Evolutionary conservation across 345 rosid genomes (phyloP), one percentile per base, ranked within the genome.

Genomic region (Arabidopsis suecica): DNA sequence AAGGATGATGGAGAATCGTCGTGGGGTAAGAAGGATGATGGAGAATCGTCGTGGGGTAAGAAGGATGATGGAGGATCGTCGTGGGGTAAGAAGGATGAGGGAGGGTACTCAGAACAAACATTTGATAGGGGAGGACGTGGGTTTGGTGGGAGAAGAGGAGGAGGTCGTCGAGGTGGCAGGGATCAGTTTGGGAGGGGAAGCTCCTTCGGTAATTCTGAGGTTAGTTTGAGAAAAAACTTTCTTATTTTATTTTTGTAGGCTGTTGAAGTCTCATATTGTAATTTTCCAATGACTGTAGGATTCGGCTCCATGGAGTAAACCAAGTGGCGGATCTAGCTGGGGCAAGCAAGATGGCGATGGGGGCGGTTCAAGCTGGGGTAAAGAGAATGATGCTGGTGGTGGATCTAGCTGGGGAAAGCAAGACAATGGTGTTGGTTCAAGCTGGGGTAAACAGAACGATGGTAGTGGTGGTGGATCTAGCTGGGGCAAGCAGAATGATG

Each of bases 131-230:
- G 76, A 57, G 79, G 82, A 18, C 82, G 79, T 63, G 79, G 68
- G 70, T 79, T 65, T 69, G 76, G 73, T 56, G 76, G 79, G 44
- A 65, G 79, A 70, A 62, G 79, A 22, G 79, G 73, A 50, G 76
- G 75, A 40, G 78, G 75, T 79, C 50, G 61, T 58, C 42, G 82
- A 49, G 79, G 82, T 61, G 82, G 78, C 25, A 60, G 81, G 60
- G 78, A 78, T 65, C 78, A 78, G 36, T 78, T 73, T 78, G 81
- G 79, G 48, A 62, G 78, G 48, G 79, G 82, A 62, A 68, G 82
- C 62, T 73, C 79, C 10, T 74, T 79, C 44, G 38, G 66, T 48
- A 64, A 72, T 44, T 71, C 77, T 8, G 73, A 65, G 77, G 81
- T 78, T 65, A 72, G 77, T 49, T 78, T 38, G 30, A 47, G 7